Base-by-base conservation (phyloP, 2,329 filamentous ascomycete species). In the Alternaria arbusti region DNA sequence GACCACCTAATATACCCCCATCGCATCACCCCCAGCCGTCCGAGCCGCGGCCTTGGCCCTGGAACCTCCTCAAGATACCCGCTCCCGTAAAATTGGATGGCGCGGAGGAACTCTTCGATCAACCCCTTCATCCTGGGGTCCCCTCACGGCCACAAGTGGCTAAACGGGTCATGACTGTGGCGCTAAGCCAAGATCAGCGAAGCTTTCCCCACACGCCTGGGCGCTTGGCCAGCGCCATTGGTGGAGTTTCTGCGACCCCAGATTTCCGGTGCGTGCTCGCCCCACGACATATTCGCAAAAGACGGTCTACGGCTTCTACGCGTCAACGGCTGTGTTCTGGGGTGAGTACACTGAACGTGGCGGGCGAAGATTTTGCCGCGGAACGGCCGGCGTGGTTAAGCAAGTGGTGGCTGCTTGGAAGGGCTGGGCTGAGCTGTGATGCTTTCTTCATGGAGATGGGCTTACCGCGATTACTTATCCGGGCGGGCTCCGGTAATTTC, bases 201-300 rank as follows among this genome's bases (percentile, higher is more conserved):
- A 65, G 69, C 65, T 65, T 65, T 63, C 62, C 55, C 61, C 54
- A 68, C 45, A 40, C 20, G 8, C 26, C 54, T 63, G 43, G 60
- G 52, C 51, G 32, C 59, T 60, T 63, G 52, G 62, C 64, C n/a
- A 46, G 20, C 36, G 60, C 36, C 60, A 74, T 74, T 74, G 70
- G 72, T 73, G 72, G 72, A 70, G 28, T 63, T 61, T 68, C 62
- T 57, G 22, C n/a, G 15, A 62, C 56, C 56, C 62, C 66, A 59
- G 52, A 60, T 46, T 61, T 25, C 44, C 36, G 36, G 52, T 26
- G 36, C 36, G 32, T n/a, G 40, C 45, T 30, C n/a, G 22, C 45
- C 47, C 59, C 43, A 57, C 47, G 45, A n/a, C 44, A 45, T n/a
- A 40, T 30, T 23, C 54, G 32, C 23, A 43, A 52, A 45, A 50